phyloP scores from a whole-genome alignment of 2,329 filamentous ascomycete genomes.

The Thelonectria discophora region DNA sequence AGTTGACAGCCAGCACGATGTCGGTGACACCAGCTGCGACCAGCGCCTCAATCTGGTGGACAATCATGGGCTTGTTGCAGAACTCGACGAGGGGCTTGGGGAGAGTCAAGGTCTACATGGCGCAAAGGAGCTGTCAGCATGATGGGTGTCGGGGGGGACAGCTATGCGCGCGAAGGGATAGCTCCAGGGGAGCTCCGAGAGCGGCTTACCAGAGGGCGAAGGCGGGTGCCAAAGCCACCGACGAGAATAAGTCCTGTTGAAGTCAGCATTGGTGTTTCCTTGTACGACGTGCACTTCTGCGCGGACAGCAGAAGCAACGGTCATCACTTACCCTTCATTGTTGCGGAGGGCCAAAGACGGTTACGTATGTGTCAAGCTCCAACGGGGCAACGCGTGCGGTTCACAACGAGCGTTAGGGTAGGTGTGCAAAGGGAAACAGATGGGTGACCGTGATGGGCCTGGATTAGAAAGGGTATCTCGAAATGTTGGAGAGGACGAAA shows the following conservation, averaged over 20 bases:
- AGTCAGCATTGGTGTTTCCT: slow-evolving; percentile 30
- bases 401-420: slow-evolving; percentile 37
- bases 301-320: background rate
- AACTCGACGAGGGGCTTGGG: slow-evolving; percentile 99
- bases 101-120: slow-evolving; percentile 84
- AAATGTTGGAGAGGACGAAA: slow-evolving; percentile 27
- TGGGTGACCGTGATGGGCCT: slow-evolving; percentile 39
- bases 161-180: slow-evolving; percentile 21
- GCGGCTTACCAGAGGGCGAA: slow-evolving; percentile 87
- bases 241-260: slow-evolving; percentile 94
- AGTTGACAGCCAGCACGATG: slow-evolving; percentile 98
- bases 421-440: slow-evolving; percentile 35
- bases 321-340: slow-evolving; percentile 49
- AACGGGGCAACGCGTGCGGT: slow-evolving; percentile 24
- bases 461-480: slow-evolving; percentile 40
- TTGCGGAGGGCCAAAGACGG: slow-evolving; percentile 39
- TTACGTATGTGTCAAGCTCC: slow-evolving; percentile 32
- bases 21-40: slow-evolving; percentile 94
- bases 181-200: slow-evolving; percentile 26
- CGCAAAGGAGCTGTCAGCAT: slow-evolving; percentile 34
- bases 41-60: slow-evolving; percentile 95
- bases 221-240: slow-evolving; percentile 97
- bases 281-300: background rate
- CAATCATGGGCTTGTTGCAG: slow-evolving; percentile 98
- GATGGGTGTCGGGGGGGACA: background rate